phyloP scores from a whole-genome alignment of 1,284 basidiomycete species.

The Cryptococcus floricola region DNA sequence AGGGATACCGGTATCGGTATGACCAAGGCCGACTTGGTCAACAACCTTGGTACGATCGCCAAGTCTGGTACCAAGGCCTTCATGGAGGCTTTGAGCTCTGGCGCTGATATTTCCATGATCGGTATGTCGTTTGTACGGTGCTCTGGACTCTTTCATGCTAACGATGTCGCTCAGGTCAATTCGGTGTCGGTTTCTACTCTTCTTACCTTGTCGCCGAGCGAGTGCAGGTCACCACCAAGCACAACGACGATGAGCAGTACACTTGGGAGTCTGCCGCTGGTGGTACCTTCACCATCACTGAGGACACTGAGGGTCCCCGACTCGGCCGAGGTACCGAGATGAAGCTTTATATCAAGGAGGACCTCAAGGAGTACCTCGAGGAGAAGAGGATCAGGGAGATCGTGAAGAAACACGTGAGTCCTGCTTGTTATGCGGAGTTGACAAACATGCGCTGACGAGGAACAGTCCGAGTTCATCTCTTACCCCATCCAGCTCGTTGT shows the following conservation, averaged over 20 bases:
- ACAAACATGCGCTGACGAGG: not conserved
- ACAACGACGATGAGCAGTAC: constrained; percentile 99
- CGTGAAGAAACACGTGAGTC: constrained; percentile 88
- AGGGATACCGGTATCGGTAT: constrained; percentile 98
- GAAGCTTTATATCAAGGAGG: constrained; percentile 95
- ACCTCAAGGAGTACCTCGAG: constrained; percentile 98
- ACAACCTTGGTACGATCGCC: constrained; percentile 97
- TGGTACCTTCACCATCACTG: constrained; percentile 98
- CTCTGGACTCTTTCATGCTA: not conserved
- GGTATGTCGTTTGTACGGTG: constrained; percentile 45
- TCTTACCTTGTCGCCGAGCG: constrained; percentile 98
- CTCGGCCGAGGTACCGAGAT: constrained; percentile 95
- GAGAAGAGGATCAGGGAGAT: constrained; percentile 99
- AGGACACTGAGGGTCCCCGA: constrained; percentile 80
- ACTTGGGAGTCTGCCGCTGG: constrained; percentile 99
- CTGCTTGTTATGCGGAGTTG: not conserved
- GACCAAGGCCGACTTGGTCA: constrained; percentile 74
- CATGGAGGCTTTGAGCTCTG: constrained; percentile 84
- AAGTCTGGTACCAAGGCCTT: constrained; percentile 83
- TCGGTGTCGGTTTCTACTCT: constrained; percentile 99
- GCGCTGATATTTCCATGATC: constrained; percentile 84
- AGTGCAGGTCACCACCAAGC: constrained; percentile 98
- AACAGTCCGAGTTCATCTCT: constrained; percentile 95
- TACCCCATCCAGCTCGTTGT: constrained; percentile 99
- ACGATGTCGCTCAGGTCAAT: constrained; percentile 30